Evolutionary conservation across 176 grass and related monocot genomes (phyloP), one percentile per base, ranked within the genome.

Genomic region (Ensete ventricosum): DNA sequence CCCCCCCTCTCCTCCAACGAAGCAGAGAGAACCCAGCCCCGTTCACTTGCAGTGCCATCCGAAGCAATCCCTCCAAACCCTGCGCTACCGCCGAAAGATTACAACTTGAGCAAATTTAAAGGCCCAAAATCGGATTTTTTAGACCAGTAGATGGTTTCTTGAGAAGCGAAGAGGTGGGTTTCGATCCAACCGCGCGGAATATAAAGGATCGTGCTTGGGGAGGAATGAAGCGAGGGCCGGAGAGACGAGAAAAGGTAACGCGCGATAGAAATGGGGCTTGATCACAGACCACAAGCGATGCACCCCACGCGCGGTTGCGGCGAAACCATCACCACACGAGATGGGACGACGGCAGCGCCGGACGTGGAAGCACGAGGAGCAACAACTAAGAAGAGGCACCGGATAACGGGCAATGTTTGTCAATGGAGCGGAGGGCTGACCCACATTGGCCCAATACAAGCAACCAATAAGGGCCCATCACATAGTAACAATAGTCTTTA

Each of bases 11-110:
- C 34, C 66, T 52, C 66, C 13, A 23, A 49, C 26, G 53, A 25
- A 55, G 53, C 62, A 55, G 6, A 25, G 74, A 70, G 77, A 63
- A 86, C 27, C 81, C 82, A 19, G 67, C 76, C 51, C 87, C 76
- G 81, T 79, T 73, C 34, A 97, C 69, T 85, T 93, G 88, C 64
- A 90, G 76, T 16, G 88, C 90, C 93, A 92, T 92, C 52, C 53
- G 7, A 71, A 12, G 21, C 62, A 54, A 64, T 27, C 49, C 26
- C 10, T 9, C 22, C 67, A 17, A 51, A 49, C 63, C 74, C 59
- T 43, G 8, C 9, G 12, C 5, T 12, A 12, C 19, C 22, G 52
- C 20, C 8, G 54, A 50, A 77, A 77, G 43, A 64, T 64, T 25
- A 34, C 49, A 77, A 65, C 34, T 64, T 65, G 16, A 1, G 10